Percentiles rank a stretch among this genome's conserved stretches.
Evolutionary conservation across 129 eudicot species (phyloP).

Genomic region (Lonicera japonica): DNA sequence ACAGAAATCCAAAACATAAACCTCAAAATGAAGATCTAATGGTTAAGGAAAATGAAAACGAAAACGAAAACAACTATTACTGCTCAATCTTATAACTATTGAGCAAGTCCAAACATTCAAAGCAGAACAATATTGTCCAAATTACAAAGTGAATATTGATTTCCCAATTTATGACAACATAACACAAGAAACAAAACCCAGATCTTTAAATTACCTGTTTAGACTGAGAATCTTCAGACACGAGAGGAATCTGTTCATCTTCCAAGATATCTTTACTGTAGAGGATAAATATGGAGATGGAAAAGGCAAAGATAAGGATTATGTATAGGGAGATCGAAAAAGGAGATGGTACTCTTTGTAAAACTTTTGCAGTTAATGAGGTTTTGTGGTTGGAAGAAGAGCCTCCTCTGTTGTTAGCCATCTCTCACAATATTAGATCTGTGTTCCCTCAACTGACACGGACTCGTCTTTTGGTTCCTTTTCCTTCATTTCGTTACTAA

Average conservation of each 20-base stretch:
- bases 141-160: not conserved
- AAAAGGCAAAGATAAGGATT: not conserved
- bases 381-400: not conserved
- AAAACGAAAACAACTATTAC: no score
- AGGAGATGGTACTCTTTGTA: not conserved
- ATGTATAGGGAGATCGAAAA: not conserved
- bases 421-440: not conserved
- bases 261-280: not conserved
- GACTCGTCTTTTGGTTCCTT: no score
- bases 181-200: not conserved
- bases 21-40: no score
- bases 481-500: no score
- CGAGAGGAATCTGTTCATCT: not conserved
- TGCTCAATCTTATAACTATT: not conserved
- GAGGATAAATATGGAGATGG: not conserved
- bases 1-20: no score
- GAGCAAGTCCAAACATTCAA: no score
- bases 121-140: not conserved
- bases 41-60: no score
- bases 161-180: not conserved
- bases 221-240: not conserved
- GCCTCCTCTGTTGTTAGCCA: not conserved
- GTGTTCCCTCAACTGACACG: not conserved
- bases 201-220: not conserved
- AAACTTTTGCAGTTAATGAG: not conserved